A percentile compares a stretch with the other conserved stretches of the same genome.
phyloP scores from a whole-genome alignment of 331 rosid genomes.

The Malus hybrid region DNA sequence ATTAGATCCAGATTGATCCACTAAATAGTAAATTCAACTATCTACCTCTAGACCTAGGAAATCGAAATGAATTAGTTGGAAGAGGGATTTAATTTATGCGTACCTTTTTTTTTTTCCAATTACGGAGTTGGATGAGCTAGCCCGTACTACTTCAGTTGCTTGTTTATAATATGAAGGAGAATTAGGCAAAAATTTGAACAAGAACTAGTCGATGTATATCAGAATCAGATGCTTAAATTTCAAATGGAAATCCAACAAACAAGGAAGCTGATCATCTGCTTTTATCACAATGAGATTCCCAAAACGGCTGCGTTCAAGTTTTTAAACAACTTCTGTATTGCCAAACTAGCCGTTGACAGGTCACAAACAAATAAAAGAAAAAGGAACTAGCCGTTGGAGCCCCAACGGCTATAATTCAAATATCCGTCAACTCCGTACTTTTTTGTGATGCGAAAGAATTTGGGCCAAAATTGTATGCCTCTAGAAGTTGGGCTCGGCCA shows the following conservation, averaged over 20 bases:
- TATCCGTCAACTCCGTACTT: not conserved
- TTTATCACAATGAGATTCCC: not conserved
- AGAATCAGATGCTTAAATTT: not conserved
- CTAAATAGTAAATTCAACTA: not conserved
- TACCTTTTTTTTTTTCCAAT: not conserved
- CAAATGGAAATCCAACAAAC: not conserved
- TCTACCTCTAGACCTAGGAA: not conserved
- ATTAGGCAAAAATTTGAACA: not conserved
- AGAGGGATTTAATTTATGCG: not conserved
- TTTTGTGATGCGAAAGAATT: not conserved
- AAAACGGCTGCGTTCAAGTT: not conserved
- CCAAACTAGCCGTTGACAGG: not conserved
- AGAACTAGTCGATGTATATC: not conserved
- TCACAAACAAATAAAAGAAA: not conserved
- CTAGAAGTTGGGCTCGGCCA: too few species aligned
- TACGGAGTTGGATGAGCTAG: not conserved
- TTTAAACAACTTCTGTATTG: not conserved
- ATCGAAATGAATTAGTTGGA: not conserved
- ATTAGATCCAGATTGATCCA: not conserved
- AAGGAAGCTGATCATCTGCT: not conserved
- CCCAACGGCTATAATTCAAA: slow-evolving; percentile 7
- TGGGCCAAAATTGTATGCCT: not conserved
- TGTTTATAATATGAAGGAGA: not conserved
- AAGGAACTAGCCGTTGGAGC: not conserved
- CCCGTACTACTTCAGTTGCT: not conserved